Percentiles rank a stretch among this genome's conserved stretches.
Evolutionary conservation across 352 stramenopile species (phyloP).

Genomic region (Phytophthora podocarpi): DNA sequence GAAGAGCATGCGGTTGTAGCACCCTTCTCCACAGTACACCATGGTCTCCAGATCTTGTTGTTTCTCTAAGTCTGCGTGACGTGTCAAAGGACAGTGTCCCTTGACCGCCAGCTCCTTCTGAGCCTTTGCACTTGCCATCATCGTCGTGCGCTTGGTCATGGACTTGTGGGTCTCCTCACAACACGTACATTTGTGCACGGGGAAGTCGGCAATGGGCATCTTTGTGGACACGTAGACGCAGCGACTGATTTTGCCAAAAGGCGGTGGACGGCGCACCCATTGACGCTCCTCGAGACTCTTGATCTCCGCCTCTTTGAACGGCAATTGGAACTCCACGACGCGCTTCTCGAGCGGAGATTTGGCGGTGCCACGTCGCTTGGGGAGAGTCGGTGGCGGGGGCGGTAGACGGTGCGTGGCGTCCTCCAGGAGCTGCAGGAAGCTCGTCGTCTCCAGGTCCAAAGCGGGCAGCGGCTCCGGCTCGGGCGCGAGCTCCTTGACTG

Average conservation of each 20-base stretch:
- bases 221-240: slow-evolving; percentile 77
- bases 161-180: slow-evolving; percentile 53
- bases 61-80: slow-evolving; percentile 21
- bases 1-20: slow-evolving; percentile 86
- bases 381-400: slow-evolving; percentile 2
- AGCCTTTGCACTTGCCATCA: slow-evolving; percentile 52
- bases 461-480: neutral
- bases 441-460: slow-evolving; percentile 28
- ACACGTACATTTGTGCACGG: slow-evolving; percentile 82
- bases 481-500: neutral
- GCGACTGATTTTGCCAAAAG: slow-evolving; percentile 70
- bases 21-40: slow-evolving; percentile 68
- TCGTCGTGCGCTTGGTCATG: slow-evolving; percentile 57
- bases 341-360: slow-evolving; percentile 11
- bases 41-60: slow-evolving; percentile 5
- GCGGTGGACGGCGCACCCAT: slow-evolving; percentile 52
- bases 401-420: slow-evolving; percentile 26
- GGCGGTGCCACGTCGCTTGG: slow-evolving; percentile 3
- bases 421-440: slow-evolving; percentile 38
- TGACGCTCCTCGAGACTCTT: slow-evolving; percentile 52
- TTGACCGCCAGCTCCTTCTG: slow-evolving; percentile 24
- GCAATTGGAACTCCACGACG: slow-evolving; percentile 40
- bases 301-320: slow-evolving; percentile 43
- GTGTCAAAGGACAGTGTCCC: neutral
- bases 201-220: slow-evolving; percentile 55